A percentile compares a stretch with the other conserved stretches of the same genome.
Evolutionary conservation across 306 rosid genomes (phyloP).

Genomic region (Nissolia schottii): DNA sequence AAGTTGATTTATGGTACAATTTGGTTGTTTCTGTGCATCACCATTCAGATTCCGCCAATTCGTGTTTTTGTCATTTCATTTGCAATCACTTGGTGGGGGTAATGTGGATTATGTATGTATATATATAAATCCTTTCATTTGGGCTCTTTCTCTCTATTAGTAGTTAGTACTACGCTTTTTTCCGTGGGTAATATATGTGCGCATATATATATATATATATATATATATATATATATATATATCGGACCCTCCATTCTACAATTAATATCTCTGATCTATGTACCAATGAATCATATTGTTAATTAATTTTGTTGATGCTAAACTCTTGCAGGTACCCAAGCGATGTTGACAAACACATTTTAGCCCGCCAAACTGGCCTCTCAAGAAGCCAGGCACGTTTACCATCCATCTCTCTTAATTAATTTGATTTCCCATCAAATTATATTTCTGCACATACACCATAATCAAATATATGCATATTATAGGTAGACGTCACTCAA

Average conservation of each 20-base stretch:
- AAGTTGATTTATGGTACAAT: slow-evolving; percentile 19
- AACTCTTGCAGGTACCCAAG: slow-evolving; percentile 80
- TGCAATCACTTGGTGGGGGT: slow-evolving; percentile 34
- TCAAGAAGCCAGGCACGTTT: slow-evolving; percentile 96
- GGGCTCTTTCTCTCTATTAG: not conserved
- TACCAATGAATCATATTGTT: not conserved
- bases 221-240: too few species aligned
- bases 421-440: not conserved
- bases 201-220: too few species aligned
- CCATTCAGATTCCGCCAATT: slow-evolving; percentile 56
- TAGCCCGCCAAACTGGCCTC: slow-evolving; percentile 98
- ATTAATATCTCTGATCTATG: not conserved
- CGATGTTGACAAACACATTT: slow-evolving; percentile 89
- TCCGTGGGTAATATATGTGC: slow-evolving; percentile 11
- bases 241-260: slow-evolving; percentile 6
- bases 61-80: slow-evolving; percentile 35
- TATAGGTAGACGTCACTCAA: not conserved
- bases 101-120: slow-evolving; percentile 2
- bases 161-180: slow-evolving; percentile 9
- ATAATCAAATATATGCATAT: not conserved
- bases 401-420: not conserved
- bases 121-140: not conserved
- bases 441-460: not conserved
- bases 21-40: slow-evolving; percentile 55
- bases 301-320: not conserved